A percentile compares a stretch with the other conserved stretches of the same genome.
Conservation (phyloP, 495 filamentous ascomycete species). For the Podospora bellae-mahoneyi region DNA sequence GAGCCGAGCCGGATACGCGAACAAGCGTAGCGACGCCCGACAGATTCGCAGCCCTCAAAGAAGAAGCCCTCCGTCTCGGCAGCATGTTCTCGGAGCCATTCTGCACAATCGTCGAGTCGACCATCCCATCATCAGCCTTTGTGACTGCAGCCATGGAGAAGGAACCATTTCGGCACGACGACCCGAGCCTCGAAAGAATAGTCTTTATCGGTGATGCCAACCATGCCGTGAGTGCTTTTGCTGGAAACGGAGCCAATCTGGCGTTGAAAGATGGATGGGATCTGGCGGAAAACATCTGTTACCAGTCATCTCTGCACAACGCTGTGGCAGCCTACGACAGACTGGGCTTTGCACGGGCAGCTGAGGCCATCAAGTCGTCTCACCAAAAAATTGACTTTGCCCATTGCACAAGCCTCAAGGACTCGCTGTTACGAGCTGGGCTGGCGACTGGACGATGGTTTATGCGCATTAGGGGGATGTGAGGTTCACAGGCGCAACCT, state of each 20-base stretch:
- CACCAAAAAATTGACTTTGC: constrained; percentile 29
- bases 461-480: constrained; percentile 13
- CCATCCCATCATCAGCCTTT: constrained; percentile 27
- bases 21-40: constrained; percentile 1
- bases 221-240: constrained; percentile 45
- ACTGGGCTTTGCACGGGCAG: constrained; percentile 29
- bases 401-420: constrained; percentile 33
- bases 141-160: constrained; percentile 37
- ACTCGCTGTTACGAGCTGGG: constrained; percentile 12
- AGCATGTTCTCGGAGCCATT: constrained; percentile 33
- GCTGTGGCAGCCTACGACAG: constrained; percentile 32
- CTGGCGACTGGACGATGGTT: constrained; percentile 14
- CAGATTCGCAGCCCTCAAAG: constrained; percentile 18
- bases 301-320: constrained; percentile 9
- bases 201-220: constrained; percentile 46
- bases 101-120: constrained; percentile 31
- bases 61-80: constrained; percentile 29
- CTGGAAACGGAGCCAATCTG: constrained; percentile 43
- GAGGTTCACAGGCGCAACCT: background rate
- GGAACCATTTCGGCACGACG: constrained; percentile 35
- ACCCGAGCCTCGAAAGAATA: constrained; percentile 14
- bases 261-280: constrained; percentile 43
- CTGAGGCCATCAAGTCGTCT: constrained; percentile 24
- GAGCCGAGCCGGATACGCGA: constrained; percentile 15
- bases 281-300: constrained; percentile 32